These are phyloP conservation scores for Ganoderma leucocontextum DNA, from an alignment of 1,284 basidiomycete genomes.

Conservation along the genomic window DNA sequence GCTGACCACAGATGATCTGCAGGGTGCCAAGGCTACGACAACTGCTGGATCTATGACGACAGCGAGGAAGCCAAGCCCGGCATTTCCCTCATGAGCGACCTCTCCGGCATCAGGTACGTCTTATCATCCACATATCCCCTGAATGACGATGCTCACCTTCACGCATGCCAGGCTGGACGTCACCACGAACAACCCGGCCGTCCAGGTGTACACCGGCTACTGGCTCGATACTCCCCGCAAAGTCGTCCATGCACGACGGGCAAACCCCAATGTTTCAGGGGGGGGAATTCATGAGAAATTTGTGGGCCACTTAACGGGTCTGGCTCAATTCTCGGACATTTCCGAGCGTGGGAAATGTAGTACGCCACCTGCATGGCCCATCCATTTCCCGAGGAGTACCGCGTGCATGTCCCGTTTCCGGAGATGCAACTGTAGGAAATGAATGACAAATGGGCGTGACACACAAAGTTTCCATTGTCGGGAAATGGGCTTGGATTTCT, in stretches of 20 bases:
- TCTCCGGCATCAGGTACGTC: slow-evolving; percentile 57
- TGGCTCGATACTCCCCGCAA: slow-evolving; percentile 58
- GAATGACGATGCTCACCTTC: not conserved
- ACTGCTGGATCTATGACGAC: slow-evolving; percentile 55
- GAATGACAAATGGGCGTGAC: too few species aligned
- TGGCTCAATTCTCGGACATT: too few species aligned
- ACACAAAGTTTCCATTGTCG: too few species aligned
- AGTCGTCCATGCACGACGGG: slow-evolving; percentile 54
- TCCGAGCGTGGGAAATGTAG: too few species aligned
- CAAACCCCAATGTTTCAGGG: too few species aligned
- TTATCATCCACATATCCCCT: slow-evolving; percentile 8
- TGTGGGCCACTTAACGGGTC: too few species aligned
- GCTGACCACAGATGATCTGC: not conserved
- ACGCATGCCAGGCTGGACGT: slow-evolving; percentile 52
- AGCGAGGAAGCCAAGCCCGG: slow-evolving; percentile 32
- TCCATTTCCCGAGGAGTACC: too few species aligned
- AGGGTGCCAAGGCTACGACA: slow-evolving; percentile 35
- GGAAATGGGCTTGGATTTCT: too few species aligned
- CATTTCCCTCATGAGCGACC: slow-evolving; percentile 50
- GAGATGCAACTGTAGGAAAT: too few species aligned
- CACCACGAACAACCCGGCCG: slow-evolving; percentile 58
- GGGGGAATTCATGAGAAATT: too few species aligned
- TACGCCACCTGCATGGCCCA: too few species aligned
- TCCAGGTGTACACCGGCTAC: slow-evolving; percentile 57
- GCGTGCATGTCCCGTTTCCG: too few species aligned